These are phyloP conservation scores for Leptographium wingfieldii DNA, from an alignment of 2,329 filamentous ascomycete species.

Conservation along the genomic window DNA sequence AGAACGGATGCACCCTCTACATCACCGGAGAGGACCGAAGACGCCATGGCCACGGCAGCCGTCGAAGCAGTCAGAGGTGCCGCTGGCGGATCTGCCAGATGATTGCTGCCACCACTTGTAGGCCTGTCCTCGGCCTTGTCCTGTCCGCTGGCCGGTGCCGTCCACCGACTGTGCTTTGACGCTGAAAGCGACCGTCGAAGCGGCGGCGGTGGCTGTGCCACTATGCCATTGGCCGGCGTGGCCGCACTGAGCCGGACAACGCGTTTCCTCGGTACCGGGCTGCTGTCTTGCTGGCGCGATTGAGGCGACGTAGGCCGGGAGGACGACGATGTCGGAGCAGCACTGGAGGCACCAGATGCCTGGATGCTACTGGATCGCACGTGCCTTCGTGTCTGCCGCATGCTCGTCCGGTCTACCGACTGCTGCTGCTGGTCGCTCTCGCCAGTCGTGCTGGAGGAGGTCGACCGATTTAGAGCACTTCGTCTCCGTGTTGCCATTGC, in stretches of 20 bases:
- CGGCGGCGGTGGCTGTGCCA: constrained; percentile 26
- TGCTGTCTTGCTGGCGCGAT: constrained; percentile 29
- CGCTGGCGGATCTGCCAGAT: background rate
- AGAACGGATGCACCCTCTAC: background rate
- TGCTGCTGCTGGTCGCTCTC: constrained; percentile 12
- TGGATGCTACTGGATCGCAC: constrained; percentile 37
- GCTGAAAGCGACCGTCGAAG: constrained; percentile 39
- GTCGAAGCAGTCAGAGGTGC: background rate
- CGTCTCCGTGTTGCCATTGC: constrained; percentile 37
- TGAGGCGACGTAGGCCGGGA: constrained; percentile 30
- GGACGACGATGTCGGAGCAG: background rate
- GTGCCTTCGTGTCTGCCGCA: constrained; percentile 24
- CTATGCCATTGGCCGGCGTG: constrained; percentile 19
- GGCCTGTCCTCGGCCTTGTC: background rate
- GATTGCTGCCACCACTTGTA: constrained; percentile 13
- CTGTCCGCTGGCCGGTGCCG: constrained; percentile 6
- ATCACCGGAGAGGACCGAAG: background rate
- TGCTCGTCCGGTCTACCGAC: constrained; percentile 6
- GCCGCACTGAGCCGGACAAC: constrained; percentile 40
- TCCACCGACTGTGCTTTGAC: constrained; percentile 15
- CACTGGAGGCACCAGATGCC: constrained; percentile 6
- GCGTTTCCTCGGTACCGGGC: constrained; percentile 39
- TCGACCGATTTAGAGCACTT: constrained; percentile 34
- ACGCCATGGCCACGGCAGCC: background rate
- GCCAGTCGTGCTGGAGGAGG: constrained; percentile 26